Percentiles rank a stretch among this genome's conserved stretches.
Evolutionary conservation across 805 yeast genomes (phyloP).

Genomic region (Candida nemodendra): DNA sequence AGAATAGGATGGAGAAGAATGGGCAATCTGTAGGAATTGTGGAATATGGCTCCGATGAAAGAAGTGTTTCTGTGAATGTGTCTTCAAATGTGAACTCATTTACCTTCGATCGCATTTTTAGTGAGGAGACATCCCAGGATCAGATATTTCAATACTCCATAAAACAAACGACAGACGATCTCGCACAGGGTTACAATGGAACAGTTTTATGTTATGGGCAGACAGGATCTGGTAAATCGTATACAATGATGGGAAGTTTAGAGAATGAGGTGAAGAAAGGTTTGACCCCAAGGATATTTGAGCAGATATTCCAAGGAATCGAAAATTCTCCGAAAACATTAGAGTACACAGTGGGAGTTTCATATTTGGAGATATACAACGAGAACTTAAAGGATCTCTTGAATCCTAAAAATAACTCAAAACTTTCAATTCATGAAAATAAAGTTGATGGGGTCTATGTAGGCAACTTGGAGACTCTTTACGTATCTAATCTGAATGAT

Average conservation of each 20-base stretch:
- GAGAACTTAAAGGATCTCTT: constrained; percentile 75
- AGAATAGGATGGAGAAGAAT: constrained; percentile 26
- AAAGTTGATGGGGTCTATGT: constrained; percentile 65
- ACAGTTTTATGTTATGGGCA: constrained; percentile 65
- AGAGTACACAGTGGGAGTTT: constrained; percentile 66
- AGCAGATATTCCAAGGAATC: constrained; percentile 59
- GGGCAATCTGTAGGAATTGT: constrained; percentile 12
- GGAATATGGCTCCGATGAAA: constrained; percentile 11
- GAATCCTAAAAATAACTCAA: constrained; percentile 35
- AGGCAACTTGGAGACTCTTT: constrained; percentile 62
- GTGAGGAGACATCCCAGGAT: constrained; percentile 46
- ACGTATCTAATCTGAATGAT: constrained; percentile 58
- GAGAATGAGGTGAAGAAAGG: constrained; percentile 47
- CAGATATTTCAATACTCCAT: constrained; percentile 61
- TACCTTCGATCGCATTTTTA: constrained; percentile 67
- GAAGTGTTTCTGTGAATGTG: constrained; percentile 14
- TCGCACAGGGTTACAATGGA: constrained; percentile 58
- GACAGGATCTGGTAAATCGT: constrained; percentile 82
- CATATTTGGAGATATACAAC: constrained; percentile 79
- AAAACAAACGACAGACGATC: constrained; percentile 61
- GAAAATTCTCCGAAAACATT: constrained; percentile 45
- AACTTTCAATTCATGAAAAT: constrained; percentile 62
- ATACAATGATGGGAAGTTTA: constrained; percentile 69
- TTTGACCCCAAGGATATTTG: constrained; percentile 69
- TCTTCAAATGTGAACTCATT: constrained; percentile 32